Conservation (phyloP, 768 basidiomycete species). For the Phylloporus arenicola region DNA sequence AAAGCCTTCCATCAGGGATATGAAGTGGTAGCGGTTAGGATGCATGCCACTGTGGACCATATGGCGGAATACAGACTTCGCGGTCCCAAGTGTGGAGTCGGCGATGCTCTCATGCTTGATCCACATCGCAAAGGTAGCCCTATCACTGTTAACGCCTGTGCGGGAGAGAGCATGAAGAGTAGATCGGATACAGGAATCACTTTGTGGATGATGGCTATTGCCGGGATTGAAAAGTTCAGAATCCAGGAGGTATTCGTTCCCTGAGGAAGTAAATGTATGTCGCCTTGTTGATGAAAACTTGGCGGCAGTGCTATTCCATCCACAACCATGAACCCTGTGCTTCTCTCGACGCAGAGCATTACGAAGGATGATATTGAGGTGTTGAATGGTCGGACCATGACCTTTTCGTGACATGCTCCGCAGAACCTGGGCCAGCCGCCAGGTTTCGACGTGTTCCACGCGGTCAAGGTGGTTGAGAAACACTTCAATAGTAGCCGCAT, state of each 20-base stretch:
- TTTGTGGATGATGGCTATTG: conserved; percentile 34
- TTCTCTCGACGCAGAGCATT: conserved; percentile 51
- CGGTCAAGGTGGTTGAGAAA: conserved; percentile 49
- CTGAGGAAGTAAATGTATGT: conserved; percentile 4
- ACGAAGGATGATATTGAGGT: conserved; percentile 53
- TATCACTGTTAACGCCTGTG: conserved; percentile 50
- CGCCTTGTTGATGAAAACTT: conserved; percentile 34
- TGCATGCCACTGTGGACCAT: conserved; percentile 66
- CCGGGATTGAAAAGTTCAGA: conserved; percentile 43
- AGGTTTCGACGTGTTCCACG: conserved; percentile 39
- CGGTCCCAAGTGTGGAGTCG: conserved; percentile 45
- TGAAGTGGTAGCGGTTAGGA: conserved; percentile 68
- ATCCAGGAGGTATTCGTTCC: conserved; percentile 12
- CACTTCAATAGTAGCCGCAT: conserved; percentile 50
- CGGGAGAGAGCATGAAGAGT: conserved; percentile 42
- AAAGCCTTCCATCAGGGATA: conserved; percentile 74
- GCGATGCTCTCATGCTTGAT: conserved; percentile 57
- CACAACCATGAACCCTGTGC: conserved; percentile 36
- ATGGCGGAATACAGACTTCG: conserved; percentile 48
- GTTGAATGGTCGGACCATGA: conserved; percentile 48
- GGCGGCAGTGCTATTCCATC: conserved; percentile 43
- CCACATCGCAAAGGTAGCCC: conserved; percentile 53
- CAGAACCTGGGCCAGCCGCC: conserved; percentile 44
- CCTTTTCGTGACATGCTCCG: conserved; percentile 38
- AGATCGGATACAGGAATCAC: conserved; percentile 33